Evolutionary conservation across 805 yeast species (phyloP), one percentile per base, ranked within the genome.

Genomic region (Schwanniomyces yamadae): DNA sequence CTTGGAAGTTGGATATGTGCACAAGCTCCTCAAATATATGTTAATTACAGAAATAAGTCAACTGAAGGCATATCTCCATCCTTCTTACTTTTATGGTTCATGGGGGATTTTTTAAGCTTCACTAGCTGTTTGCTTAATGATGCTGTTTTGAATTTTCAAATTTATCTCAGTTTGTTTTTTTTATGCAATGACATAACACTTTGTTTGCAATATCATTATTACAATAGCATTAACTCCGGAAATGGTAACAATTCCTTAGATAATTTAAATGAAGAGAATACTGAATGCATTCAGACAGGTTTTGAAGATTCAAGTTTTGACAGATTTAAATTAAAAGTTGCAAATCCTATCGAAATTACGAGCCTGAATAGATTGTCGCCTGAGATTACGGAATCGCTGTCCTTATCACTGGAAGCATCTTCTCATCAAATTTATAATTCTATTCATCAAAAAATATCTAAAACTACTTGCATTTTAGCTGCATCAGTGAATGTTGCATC

Each of bases 1-100:
- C 59, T 78, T 24, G 56, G 61, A 5, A 70, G 80, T 40, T 83
- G 91, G 90, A 63, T 82, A 23, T 78, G 82, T 54, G 90, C 90
- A 3, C 90, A 82, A 55, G 50, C 79, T 12, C 90, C 90, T 1
- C 91, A 83, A 51, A 80, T 82, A 9, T 57, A 71, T 39, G 66
- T 73, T 47, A 83, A 82, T 52, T 79, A 78, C 54, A 56, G 61
- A 10, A 66, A 66, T 47, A 73, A 78, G 42, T 74, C 84, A 2
- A 84, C 84, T 4, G 85, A 77, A 13, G 90, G 90, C 3, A 66
- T 83, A 15, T 78, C 86, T 9, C 66, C 76, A 21, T 68, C 70
- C 4, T 83, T 83, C 45, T 67, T 83, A 3, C 42, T 69, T 8
- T 71, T 78, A 38, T 83, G 89, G 89, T 71, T 79, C 41, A 51